phyloP scores from a whole-genome alignment of 176 grass and related monocot genomes.

The Musa troglodytarum region DNA sequence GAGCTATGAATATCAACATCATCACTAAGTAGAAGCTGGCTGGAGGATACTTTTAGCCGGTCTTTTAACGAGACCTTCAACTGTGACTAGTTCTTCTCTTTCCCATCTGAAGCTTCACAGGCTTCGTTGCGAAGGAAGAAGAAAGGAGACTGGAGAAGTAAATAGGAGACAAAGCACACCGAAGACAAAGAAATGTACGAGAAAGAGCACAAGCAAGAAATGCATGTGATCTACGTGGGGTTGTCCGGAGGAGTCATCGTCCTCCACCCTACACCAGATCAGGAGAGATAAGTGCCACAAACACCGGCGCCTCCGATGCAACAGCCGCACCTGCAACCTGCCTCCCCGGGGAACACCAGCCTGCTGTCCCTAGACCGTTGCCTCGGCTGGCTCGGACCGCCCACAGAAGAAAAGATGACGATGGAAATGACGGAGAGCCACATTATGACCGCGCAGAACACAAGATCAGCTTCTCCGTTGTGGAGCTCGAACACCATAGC shows the following conservation, averaged over 20 bases:
- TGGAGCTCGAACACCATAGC: background rate
- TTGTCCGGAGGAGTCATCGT: no score
- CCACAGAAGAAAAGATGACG: constrained; percentile 35
- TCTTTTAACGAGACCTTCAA: no score
- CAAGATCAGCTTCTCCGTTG: constrained; percentile 20
- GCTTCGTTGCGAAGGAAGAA: no score
- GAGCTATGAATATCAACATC: no score
- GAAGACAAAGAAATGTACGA: no score
- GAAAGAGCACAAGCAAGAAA: background rate
- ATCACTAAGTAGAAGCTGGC: no score
- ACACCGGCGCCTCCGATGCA: constrained; percentile 29
- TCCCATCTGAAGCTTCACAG: no score
- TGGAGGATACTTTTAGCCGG: no score
- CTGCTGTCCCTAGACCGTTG: constrained; percentile 2
- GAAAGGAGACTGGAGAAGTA: no score
- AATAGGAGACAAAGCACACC: no score
- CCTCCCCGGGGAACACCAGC: constrained; percentile 31
- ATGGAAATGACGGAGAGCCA: constrained; percentile 39
- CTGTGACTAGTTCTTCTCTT: no score
- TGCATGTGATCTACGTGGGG: no score
- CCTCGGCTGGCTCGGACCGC: background rate
- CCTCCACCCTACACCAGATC: background rate
- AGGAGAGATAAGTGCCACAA: constrained; percentile 55
- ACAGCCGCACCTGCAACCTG: constrained; percentile 40
- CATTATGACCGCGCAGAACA: constrained; percentile 46